Evolutionary conservation across 2,329 filamentous ascomycete genomes (phyloP).

Genomic region (Aspergillus alliaceus): DNA sequence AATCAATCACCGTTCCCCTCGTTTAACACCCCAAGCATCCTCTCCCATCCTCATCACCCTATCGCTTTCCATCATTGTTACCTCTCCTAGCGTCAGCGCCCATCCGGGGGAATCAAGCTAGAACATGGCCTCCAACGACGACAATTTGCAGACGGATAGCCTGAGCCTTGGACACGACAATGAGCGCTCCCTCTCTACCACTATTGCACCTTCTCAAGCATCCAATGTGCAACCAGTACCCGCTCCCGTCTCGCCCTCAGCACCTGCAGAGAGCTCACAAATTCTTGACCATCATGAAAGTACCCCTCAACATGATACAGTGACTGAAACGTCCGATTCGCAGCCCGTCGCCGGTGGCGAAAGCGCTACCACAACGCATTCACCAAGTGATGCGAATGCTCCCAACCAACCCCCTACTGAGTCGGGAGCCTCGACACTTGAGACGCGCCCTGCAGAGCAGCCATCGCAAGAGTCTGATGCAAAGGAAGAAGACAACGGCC

Average conservation of each 20-base stretch:
- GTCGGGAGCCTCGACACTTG: slow-evolving; percentile 24
- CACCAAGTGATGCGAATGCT: slow-evolving; percentile 13
- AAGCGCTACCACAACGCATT: slow-evolving; percentile 16
- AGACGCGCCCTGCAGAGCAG: slow-evolving; percentile 16
- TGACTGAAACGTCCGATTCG: slow-evolving; percentile 12
- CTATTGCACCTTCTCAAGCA: slow-evolving; percentile 21
- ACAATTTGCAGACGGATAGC: slow-evolving; percentile 21
- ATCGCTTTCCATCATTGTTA: background rate
- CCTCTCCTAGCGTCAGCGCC: background rate
- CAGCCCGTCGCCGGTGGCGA: slow-evolving; percentile 25
- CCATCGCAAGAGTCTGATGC: slow-evolving; percentile 26
- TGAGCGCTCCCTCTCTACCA: slow-evolving; percentile 17
- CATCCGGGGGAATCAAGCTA: background rate
- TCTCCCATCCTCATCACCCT: background rate
- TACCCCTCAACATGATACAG: slow-evolving; percentile 8
- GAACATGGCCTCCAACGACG: slow-evolving; percentile 23
- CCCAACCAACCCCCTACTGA: slow-evolving; percentile 18
- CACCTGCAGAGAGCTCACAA: slow-evolving; percentile 10
- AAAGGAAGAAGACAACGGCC: slow-evolving; percentile 38
- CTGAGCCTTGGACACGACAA: slow-evolving; percentile 13
- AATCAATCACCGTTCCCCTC: background rate
- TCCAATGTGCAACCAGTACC: slow-evolving; percentile 15
- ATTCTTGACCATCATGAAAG: slow-evolving; percentile 9
- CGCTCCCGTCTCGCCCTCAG: slow-evolving; percentile 12
- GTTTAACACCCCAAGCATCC: background rate